Evolutionary conservation across 2,329 filamentous ascomycete species (phyloP), one percentile per base, ranked within the genome.

Genomic region (Cercospora citrullina): DNA sequence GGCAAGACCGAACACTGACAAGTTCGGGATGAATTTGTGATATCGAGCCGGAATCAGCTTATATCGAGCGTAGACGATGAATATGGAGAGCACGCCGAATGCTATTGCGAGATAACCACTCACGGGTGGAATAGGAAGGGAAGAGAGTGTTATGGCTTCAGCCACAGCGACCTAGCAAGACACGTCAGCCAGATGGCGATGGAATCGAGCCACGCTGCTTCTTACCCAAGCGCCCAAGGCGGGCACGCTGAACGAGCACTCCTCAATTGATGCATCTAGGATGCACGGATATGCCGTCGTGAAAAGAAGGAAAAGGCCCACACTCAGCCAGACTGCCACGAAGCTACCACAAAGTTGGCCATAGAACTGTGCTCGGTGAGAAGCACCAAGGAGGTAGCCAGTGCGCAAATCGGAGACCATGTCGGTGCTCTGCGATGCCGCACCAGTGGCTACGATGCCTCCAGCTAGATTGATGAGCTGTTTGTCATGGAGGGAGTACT

Each of bases 291-390:
- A 90, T 1, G 89, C 89, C 1, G 83, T 82, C 68, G 86, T 84
- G 80, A 90, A 90, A 63, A 90, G 84, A 7, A 89, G 84, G 72
- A 90, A 90, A 73, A 90, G 84, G 9, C 85, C 87, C 0, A 87
- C 87, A 0, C 87, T 86, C 16, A 90, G 79, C 80, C 88, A 90
- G 70, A 90, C 81, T 16, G 87, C 84, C 60, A 89, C 83, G 36
- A 89, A 75, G 16, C 85, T 85, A 21, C 88, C 88, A n/a, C 88
- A 78, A 23, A 82, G 83, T 77, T 90, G 89, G 0, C 87, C 88
- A 72, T 87, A 84, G 81, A 87, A 90, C 76, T 90, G 89, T 75
- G 87, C 83, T 67, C 85, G 82, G 0, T 88, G 88, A 0, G 88
- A 84, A 0, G 88, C 89, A 63, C 84, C 81, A 58, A 90, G 84